These are phyloP conservation scores for Candida oleophila DNA, from an alignment of 805 yeast species.

Conservation along the genomic window DNA sequence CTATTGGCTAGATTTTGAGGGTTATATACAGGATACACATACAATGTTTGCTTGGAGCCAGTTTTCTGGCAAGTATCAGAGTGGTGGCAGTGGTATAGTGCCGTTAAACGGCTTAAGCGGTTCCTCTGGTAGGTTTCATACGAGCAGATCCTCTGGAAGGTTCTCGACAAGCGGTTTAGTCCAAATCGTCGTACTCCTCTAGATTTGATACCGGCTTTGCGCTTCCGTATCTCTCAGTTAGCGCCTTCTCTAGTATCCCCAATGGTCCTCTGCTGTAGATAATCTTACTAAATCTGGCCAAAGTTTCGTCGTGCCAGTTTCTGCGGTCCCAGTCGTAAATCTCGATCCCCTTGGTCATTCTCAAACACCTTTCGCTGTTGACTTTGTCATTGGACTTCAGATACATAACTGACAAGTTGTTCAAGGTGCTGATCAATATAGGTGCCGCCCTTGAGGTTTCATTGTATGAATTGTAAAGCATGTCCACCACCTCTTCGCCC, in stretches of 20 bases:
- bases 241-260: slow-evolving; percentile 39
- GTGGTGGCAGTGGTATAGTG: too few relatives aligned
- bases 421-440: slow-evolving; percentile 28
- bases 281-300: slow-evolving; percentile 34
- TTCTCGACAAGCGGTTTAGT: slow-evolving; percentile 19
- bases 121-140: too few relatives aligned
- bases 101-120: too few relatives aligned
- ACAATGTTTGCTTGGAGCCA: too few relatives aligned
- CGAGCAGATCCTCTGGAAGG: not conserved
- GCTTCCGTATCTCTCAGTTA: slow-evolving; percentile 38
- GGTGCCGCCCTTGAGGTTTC: slow-evolving; percentile 25
- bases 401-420: slow-evolving; percentile 35
- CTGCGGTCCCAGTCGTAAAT: slow-evolving; percentile 23
- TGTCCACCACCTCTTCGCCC: slow-evolving; percentile 42
- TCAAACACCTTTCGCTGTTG: slow-evolving; percentile 26
- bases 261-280: slow-evolving; percentile 42
- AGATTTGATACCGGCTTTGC: slow-evolving; percentile 32
- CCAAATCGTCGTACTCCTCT: slow-evolving; percentile 44
- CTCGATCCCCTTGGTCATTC: slow-evolving; percentile 22
- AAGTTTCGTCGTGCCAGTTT: slow-evolving; percentile 34
- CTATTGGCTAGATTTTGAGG: not conserved
- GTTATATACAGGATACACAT: slow-evolving; percentile 1
- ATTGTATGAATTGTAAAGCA: slow-evolving; percentile 29
- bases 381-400: slow-evolving; percentile 18
- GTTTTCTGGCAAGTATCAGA: too few relatives aligned